Conservation (phyloP, 202 grass and related monocot genomes). For the Elaeis oleifera region DNA sequence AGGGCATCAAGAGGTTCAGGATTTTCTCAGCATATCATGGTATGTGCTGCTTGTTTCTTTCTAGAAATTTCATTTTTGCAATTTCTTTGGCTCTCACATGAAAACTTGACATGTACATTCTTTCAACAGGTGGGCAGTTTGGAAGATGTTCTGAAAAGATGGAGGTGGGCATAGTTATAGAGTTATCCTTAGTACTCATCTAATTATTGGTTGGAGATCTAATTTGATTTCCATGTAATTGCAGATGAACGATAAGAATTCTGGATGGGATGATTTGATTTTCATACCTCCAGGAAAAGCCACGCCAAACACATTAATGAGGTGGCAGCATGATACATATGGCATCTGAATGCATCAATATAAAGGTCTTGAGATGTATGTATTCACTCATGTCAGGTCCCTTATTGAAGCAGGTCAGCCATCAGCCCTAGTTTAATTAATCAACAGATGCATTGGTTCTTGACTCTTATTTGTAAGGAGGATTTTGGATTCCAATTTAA, state of each 20-base stretch:
- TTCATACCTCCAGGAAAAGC: slow-evolving; percentile 84
- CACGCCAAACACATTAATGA: slow-evolving; percentile 73
- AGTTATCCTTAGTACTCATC: too few species aligned
- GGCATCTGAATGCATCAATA: too few species aligned
- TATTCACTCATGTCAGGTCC: background rate
- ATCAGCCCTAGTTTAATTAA: too few species aligned
- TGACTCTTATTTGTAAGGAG: too few species aligned
- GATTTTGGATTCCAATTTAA: too few species aligned
- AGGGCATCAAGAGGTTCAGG: slow-evolving; percentile 54
- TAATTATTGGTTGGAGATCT: background rate
- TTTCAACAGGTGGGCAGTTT: slow-evolving; percentile 83
- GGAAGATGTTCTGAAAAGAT: slow-evolving; percentile 97
- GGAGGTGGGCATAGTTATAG: slow-evolving; percentile 47
- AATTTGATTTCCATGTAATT: slow-evolving; percentile 1
- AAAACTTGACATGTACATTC: slow-evolving; percentile 2
- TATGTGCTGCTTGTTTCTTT: slow-evolving; percentile 9
- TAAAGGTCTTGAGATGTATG: background rate
- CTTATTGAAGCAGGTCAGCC: background rate
- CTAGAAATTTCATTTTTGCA: slow-evolving; percentile 5
- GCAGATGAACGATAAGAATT: slow-evolving; percentile 89
- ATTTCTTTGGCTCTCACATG: background rate
- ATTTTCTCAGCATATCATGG: slow-evolving; percentile 73
- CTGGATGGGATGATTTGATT: slow-evolving; percentile 98
- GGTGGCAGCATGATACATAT: slow-evolving; percentile 42
- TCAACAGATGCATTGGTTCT: too few species aligned